Evolutionary conservation across 106 monocot genomes (phyloP), one percentile per base, ranked within the genome.

Genomic region (Acorus gramineus): DNA sequence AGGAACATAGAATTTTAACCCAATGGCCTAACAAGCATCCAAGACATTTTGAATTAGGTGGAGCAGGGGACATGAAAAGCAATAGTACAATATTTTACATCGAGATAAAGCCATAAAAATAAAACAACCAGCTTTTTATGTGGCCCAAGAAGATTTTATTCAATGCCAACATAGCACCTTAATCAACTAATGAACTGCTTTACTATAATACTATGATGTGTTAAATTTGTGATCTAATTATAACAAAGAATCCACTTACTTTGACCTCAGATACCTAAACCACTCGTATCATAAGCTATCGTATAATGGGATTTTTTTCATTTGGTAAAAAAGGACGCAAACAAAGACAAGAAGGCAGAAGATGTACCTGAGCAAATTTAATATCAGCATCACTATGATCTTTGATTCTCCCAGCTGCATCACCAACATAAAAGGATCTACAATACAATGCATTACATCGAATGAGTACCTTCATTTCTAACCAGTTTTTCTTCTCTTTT

Each of bases 391-490:
- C 80, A 74, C 90, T 96, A 51, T 96, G 95, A 74, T 96, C 90
- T 45, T 67, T 62, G 6, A 14, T 48, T 77, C 95, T 90, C 11
- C 95, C 95, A 64, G 95, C 95, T 11, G 90, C 95, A 87, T 96
- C 95, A 72, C 95, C 95, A 62, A 96, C 95, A 87, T 90, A 96
- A 55, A 96, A 96, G 10, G 87, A 87, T 70, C 95, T 96, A 77
- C 45, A n/a, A 11, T 44, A 50, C 53, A 45, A 28, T 28, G 28
- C 28, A 28, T 28, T 28, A 28, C 28, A 28, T 28, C 28, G 28
- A 28, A 28, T 28, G 28, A 28, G 28, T 28, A 1, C 28, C 28
- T 28, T 28, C 28, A 28, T 28, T 28, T 28, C 28, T 28, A 28
- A 28, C 28, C 28, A 28, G 28, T 1, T 28, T 28, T 28, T n/a